phyloP scores from a whole-genome alignment of 2,329 filamentous ascomycete genomes.

The Trichoderma breve region DNA sequence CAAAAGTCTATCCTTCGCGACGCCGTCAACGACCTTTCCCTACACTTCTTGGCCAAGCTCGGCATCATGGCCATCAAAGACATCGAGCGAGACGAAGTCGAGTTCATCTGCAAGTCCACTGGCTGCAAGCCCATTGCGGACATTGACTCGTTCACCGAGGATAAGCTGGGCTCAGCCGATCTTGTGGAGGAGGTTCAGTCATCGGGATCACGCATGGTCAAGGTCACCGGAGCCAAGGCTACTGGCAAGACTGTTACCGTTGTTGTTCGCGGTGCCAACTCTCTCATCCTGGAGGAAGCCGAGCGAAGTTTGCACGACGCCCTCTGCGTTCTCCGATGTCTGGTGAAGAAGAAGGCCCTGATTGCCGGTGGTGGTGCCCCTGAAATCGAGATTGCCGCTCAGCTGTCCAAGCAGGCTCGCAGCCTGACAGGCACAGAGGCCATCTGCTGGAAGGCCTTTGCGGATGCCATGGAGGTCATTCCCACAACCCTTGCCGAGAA shows the following conservation, averaged over 20 bases:
- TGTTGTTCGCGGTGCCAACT: constrained; percentile 91
- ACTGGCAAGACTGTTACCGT: constrained; percentile 89
- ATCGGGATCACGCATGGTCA: constrained; percentile 87
- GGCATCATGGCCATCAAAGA: constrained; percentile 96
- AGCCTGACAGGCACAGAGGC: constrained; percentile 86
- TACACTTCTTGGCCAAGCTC: constrained; percentile 96
- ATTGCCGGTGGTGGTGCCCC: constrained; percentile 95
- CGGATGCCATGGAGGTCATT: constrained; percentile 94
- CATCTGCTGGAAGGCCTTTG: constrained; percentile 99
- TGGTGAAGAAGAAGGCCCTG: constrained; percentile 99
- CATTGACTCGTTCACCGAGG: constrained; percentile 96
- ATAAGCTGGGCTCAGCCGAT: constrained; percentile 93
- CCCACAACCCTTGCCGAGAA: constrained; percentile 97
- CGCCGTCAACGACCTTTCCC: constrained; percentile 93
- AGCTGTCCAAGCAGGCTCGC: constrained; percentile 78
- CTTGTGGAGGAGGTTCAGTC: constrained; percentile 89
- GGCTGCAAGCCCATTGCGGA: constrained; percentile 99
- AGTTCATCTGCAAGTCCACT: constrained; percentile 98
- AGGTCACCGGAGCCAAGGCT: constrained; percentile 86
- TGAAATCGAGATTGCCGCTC: constrained; percentile 92
- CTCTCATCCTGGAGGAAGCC: constrained; percentile 91
- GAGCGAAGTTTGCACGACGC: constrained; percentile 96
- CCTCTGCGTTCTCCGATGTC: constrained; percentile 92
- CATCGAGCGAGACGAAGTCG: constrained; percentile 96
- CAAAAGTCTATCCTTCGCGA: constrained; percentile 98